phyloP scores from a whole-genome alignment of 208 protist genomes.

The Leishmania tropica region DNA sequence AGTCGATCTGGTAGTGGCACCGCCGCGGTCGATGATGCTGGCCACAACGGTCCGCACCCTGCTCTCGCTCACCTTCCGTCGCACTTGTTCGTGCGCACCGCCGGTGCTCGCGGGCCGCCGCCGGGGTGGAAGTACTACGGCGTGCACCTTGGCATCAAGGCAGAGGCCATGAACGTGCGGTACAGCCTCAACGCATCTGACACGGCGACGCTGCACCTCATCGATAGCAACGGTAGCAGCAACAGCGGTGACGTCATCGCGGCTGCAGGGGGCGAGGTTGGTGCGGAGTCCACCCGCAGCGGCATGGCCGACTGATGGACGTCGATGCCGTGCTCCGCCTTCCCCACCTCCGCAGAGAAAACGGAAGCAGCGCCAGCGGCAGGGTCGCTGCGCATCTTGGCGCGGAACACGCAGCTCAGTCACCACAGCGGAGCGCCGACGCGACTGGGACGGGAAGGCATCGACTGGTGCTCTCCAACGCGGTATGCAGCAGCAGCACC shows the following conservation, averaged over 20 bases:
- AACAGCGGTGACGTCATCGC: not conserved
- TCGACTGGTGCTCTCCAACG: slow-evolving; percentile 68
- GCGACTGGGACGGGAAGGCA: slow-evolving; percentile 49
- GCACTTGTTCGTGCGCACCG: slow-evolving; percentile 60
- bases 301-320: slow-evolving; percentile 9
- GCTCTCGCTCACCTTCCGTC: slow-evolving; percentile 57
- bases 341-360: slow-evolving; percentile 4
- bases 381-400: slow-evolving; percentile 42
- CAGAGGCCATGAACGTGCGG: slow-evolving; percentile 59
- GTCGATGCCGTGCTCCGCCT: slow-evolving; percentile 26
- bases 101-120: slow-evolving; percentile 51
- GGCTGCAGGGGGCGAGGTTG: not conserved
- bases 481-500: slow-evolving; percentile 31
- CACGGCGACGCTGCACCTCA: slow-evolving; percentile 12
- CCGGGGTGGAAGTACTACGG: slow-evolving; percentile 64
- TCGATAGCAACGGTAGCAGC: not conserved
- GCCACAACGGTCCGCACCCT: slow-evolving; percentile 34
- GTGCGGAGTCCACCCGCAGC: not conserved
- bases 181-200: slow-evolving; percentile 41
- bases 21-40: not conserved
- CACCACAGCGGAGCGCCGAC: slow-evolving; percentile 57
- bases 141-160: slow-evolving; percentile 65
- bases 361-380: slow-evolving; percentile 1
- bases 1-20: not conserved
- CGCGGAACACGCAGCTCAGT: slow-evolving; percentile 65